Evolutionary conservation across 208 protist species (phyloP).

Genomic region (Plasmodiophora brassicae): DNA sequence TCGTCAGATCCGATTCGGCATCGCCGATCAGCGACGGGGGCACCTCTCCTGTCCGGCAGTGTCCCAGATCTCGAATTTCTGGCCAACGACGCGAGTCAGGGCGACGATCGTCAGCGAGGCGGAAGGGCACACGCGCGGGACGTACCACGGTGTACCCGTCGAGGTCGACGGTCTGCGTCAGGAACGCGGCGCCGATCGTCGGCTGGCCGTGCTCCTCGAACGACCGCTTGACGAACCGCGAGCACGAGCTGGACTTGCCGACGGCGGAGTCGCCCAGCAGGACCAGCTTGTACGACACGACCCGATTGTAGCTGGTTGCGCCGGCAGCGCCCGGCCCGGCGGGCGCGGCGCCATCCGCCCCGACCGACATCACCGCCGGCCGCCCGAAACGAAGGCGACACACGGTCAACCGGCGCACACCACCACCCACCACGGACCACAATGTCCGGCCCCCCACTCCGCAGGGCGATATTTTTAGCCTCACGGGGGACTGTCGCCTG

Average conservation of each 20-base stretch:
- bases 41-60: constrained; percentile 75
- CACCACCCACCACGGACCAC: too few species aligned
- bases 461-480: too few species aligned
- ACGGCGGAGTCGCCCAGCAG: constrained; percentile 76
- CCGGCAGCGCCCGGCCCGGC: too few species aligned
- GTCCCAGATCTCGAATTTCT: constrained; percentile 86
- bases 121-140: not conserved
- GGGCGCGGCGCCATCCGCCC: not conserved
- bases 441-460: too few species aligned
- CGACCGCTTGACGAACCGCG: constrained; percentile 80
- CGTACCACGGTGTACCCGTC: constrained; percentile 72
- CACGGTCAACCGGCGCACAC: too few species aligned
- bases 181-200: constrained; percentile 83
- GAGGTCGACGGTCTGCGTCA: constrained; percentile 79
- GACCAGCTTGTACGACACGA: constrained; percentile 73
- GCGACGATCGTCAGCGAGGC: too few species aligned
- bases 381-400: too few species aligned
- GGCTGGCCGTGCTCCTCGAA: constrained; percentile 83
- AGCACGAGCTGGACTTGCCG: constrained; percentile 75
- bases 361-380: too few species aligned
- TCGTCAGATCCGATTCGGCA: not conserved
- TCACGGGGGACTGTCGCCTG: too few species aligned
- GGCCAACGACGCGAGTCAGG: not conserved
- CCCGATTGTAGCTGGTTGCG: too few species aligned
- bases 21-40: constrained; percentile 49